Evolutionary conservation across 441 rosid species (phyloP), one percentile per base, ranked within the genome.

Genomic region (Pelargonium fulgidum): DNA sequence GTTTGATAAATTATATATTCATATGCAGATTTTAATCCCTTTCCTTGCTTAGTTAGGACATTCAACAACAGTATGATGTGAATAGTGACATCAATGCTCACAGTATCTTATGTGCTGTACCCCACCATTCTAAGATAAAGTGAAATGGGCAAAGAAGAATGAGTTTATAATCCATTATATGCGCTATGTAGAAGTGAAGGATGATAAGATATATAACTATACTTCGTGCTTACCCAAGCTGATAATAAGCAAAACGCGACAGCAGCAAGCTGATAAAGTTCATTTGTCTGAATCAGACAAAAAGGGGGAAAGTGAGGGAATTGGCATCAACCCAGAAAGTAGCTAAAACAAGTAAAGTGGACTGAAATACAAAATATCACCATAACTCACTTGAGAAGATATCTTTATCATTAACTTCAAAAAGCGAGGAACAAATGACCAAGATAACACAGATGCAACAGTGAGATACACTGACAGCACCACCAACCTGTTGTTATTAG

Each of bases 171-270:
- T 36, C 41, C 41, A 36, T 36, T 36, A 36, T 36, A 36, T 29
- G 8, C 8, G 8, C 6, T 36, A 36, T 36, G 41, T 7, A 36
- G 41, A 36, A 36, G 7, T 36, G 41, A 36, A 36, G 41, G 41
- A 36, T 36, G 41, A 36, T 24, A 56, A 7, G 12, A 19, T 19
- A 10, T 56, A 56, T 56, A 56, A 56, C 24, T 17, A 59, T 19
- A 65, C 17, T 72, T 70, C 68, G 58, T 70, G 79, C 92, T 83
- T 81, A 94, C 99, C 98, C 99, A 94, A 75, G 99, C 98, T 70
- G 99, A 92, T 78, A 92, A 82, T 70, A 94, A 83, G 88, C 98
- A 94, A 82, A 94, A 94, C 16, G 99, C 99, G 68, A 94, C 97
- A 65, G 88, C 94, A 65, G 99, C 97, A 66, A 94, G 97, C 78